Evolutionary conservation across 169 alveolate genomes (phyloP), one percentile per base, ranked within the genome.

Genomic region (Ichthyophthirius multifiliis): DNA sequence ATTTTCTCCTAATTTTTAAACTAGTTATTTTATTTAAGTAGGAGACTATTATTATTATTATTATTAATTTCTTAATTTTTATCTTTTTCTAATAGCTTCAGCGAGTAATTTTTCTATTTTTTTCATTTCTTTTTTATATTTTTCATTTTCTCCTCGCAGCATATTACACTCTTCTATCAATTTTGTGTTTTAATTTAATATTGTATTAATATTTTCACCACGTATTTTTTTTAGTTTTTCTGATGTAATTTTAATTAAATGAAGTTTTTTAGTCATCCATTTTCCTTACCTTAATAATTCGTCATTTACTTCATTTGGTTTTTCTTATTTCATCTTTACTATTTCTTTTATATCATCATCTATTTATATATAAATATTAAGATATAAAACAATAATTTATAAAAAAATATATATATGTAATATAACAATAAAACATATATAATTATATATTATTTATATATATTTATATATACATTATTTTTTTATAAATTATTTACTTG

Each of bases 291-390:
- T 67, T 45, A 81, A 43, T 20, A 81, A 67, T 30, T 81, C 86
- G 47, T 81, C 86, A 73, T 81, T 81, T 27, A 81, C 76, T 41
- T 81, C 86, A 73, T 81, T 81, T 6, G 86, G 86, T 81, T 81
- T 81, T 47, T 81, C 86, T 71, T 81, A 55, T 73, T 81, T 81
- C 46, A 81, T 47, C 43, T 81, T 81, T 3, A 81, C 73, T 6
- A 81, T 81, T 12, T 81, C 86, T 23, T 81, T 67, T 39, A 81
- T 81, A 48, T 81, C 86, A 37, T 67, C 77, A 39, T 67, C 77
- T 67, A 37, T 37, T 34, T 0, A 67, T 35, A 35, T 5, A 67
- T 0, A 39, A 20, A 37, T 31, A 13, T 0, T 16, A 31, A 35
- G 9, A 27, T 13, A 10, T 7, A 55, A 55, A 55, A 27, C 5